Conservation (phyloP, 306 rosid species). For the Prosopis cineraria region DNA sequence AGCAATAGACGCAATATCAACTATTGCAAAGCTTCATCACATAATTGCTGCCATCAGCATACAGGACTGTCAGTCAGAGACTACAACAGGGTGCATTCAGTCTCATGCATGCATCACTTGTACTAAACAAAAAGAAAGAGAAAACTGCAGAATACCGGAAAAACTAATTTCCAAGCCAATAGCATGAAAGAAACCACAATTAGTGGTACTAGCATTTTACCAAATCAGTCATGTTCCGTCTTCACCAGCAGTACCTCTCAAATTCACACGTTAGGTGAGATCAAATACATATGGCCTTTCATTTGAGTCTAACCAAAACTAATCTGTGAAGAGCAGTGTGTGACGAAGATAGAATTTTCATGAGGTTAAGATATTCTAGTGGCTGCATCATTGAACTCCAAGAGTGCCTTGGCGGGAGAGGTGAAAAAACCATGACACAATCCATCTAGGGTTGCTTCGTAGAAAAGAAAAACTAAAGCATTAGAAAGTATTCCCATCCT, state of each 20-base stretch:
- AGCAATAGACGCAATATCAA: slow-evolving; percentile 8
- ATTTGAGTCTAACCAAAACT: too few relatives aligned
- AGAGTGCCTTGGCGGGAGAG: too few relatives aligned
- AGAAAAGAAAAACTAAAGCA: too few relatives aligned
- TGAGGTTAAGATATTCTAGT: too few relatives aligned
- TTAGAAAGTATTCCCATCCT: too few relatives aligned
- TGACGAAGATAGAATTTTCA: too few relatives aligned
- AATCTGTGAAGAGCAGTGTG: too few relatives aligned
- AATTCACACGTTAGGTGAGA: background rate
- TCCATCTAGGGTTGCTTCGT: too few relatives aligned
- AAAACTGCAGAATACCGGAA: background rate
- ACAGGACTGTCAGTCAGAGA: slow-evolving; percentile 27
- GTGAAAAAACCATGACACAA: too few relatives aligned
- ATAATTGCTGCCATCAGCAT: background rate
- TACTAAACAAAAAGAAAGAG: slow-evolving; percentile 4
- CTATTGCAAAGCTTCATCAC: background rate
- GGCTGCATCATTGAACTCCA: too few relatives aligned
- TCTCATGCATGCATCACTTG: background rate
- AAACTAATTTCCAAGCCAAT: background rate
- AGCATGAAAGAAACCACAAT: background rate
- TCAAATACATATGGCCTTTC: too few relatives aligned
- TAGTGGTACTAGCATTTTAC: background rate
- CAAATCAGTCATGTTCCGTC: background rate
- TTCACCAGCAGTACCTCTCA: background rate
- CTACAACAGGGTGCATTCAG: background rate